Evolutionary conservation across 2,329 filamentous ascomycete genomes (phyloP), one percentile per base, ranked within the genome.

Genomic region (Furcasterigmium sp.): DNA sequence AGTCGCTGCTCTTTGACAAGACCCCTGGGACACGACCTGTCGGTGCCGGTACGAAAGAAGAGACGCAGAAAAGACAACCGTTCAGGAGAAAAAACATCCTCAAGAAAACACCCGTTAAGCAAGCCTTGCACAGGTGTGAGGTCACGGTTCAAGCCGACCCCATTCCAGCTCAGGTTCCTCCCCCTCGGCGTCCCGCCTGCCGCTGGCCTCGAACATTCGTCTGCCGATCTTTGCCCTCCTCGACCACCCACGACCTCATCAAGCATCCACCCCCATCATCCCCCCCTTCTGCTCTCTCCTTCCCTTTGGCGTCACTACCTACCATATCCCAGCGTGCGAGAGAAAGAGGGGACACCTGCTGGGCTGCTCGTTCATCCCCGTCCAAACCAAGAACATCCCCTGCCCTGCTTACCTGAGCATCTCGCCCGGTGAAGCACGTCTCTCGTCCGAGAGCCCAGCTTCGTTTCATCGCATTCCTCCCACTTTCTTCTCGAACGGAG

Each of bases 231-330:
- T 48, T 48, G 37, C 48, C 39, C 14, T 42, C 39, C 40, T 34
- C 36, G 44, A 46, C 38, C 32, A 42, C 44, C 41, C 46, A 50
- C 48, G 46, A 49, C 48, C 46, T 50, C 48, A 50, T 43, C 48
- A 35, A 44, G 44, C 46, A 49, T 46, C 30, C 43, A 41, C 42
- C 40, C 35, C 32, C 37, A 42, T 47, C 40, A 19, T 25, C 23
- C 39, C 34, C 39, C 41, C 26, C 36, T 40, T 34, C 39, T 11
- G 32, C 32, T 35, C 18, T n/a, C n/a, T 35, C 18, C 32, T n/a
- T 35, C 32, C 32, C n/a, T 35, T 35, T 35, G 32, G 32, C 32
- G 32, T 35, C 32, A 35, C 32, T 18, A 17, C 32, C 32, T 18
- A 26, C 23, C 23, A n/a, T n/a, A n/a, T n/a, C n/a, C n/a, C n/a